phyloP scores from a whole-genome alignment of 2,329 filamentous ascomycete genomes.

The Penicillium sp. region DNA sequence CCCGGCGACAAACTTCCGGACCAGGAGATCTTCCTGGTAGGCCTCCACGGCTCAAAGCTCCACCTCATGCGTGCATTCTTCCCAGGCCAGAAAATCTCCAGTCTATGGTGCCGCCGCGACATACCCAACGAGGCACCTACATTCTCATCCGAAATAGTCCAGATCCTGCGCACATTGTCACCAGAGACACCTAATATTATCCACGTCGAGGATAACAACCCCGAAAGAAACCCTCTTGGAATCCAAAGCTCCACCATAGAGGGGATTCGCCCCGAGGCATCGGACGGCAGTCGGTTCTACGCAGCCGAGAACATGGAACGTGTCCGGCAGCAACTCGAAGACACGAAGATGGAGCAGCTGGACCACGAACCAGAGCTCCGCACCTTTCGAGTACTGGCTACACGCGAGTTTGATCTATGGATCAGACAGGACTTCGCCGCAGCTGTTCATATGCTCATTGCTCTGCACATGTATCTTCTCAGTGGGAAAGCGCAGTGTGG shows the following conservation, averaged over 20 bases:
- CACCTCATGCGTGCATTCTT: constrained; percentile 29
- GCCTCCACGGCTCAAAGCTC: constrained; percentile 27
- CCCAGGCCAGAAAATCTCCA: constrained; percentile 26
- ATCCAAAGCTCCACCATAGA: not conserved
- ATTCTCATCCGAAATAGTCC: not conserved
- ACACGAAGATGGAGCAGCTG: constrained; percentile 7
- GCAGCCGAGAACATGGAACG: constrained; percentile 14
- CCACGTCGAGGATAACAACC: not conserved
- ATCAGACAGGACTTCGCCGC: constrained; percentile 17
- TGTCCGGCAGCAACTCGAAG: constrained; percentile 16
- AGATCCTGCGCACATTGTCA: not conserved
- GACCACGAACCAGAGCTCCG: constrained; percentile 17
- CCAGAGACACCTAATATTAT: not conserved
- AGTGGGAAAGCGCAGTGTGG: constrained; percentile 26
- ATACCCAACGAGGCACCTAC: not conserved
- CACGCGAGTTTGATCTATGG: constrained; percentile 30
- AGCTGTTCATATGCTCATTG: constrained; percentile 18
- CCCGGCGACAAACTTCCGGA: constrained; percentile 26
- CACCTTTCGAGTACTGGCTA: constrained; percentile 23
- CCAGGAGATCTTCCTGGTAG: constrained; percentile 29
- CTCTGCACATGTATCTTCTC: constrained; percentile 26
- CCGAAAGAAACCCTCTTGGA: not conserved
- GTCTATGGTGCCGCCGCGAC: constrained; percentile 21
- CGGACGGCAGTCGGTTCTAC: constrained; percentile 14
- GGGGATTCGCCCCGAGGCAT: not conserved